Evolutionary conservation across 345 rosid genomes (phyloP).

Genomic region (Cardamine resedifolia): DNA sequence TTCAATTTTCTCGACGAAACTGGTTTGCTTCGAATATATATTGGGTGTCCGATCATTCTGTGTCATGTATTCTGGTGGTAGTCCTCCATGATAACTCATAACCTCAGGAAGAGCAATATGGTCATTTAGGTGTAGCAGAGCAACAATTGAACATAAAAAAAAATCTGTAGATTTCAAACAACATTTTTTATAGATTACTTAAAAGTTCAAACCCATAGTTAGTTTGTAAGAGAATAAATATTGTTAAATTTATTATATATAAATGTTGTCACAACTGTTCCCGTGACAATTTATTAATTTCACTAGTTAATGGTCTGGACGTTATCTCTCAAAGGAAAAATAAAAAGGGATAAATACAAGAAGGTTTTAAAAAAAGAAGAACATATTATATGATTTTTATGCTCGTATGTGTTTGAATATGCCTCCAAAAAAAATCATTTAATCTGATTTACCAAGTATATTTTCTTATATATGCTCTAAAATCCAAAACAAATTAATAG

Average conservation of each 20-base stretch:
- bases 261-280: background rate
- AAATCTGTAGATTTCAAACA: background rate
- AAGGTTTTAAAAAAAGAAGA: background rate
- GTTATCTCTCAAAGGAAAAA: background rate
- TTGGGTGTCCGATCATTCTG: background rate
- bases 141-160: background rate
- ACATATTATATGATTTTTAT: background rate
- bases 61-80: background rate
- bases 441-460: too few species aligned
- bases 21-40: too few species aligned
- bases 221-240: background rate
- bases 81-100: too few species aligned
- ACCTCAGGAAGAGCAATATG: background rate
- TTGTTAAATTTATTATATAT: background rate
- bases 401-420: too few species aligned
- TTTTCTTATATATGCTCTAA: background rate
- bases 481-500: background rate
- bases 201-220: background rate
- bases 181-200: background rate
- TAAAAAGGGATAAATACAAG: background rate
- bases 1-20: too few species aligned
- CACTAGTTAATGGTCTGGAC: background rate
- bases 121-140: background rate
- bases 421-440: too few species aligned
- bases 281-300: background rate